Conservation (phyloP, 345 rosid genomes). For the Pelargonium nanum region DNA sequence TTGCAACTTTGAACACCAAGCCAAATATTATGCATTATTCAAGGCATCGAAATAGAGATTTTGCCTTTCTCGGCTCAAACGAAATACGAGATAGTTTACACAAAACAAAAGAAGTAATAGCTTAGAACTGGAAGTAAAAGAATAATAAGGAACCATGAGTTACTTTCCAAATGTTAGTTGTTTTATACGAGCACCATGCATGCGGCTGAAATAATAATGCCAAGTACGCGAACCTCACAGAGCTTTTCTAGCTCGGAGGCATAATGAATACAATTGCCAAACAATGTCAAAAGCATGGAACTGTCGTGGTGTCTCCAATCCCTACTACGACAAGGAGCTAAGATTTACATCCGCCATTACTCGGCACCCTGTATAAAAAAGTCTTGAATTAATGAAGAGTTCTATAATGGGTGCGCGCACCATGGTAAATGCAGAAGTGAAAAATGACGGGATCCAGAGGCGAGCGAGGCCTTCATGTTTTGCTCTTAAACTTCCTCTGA, state of each 20-base stretch:
- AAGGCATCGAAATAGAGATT: too few species aligned
- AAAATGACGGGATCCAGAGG: neutral
- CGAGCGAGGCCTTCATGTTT: constrained; percentile 25
- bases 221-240: constrained; percentile 24
- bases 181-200: constrained; percentile 5
- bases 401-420: too few species aligned
- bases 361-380: constrained; percentile 1
- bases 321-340: constrained; percentile 16
- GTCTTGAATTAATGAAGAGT: neutral
- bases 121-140: too few species aligned
- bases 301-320: constrained; percentile 15
- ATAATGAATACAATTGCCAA: constrained; percentile 20
- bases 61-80: too few species aligned
- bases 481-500: constrained; percentile 83
- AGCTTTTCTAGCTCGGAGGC: constrained; percentile 36
- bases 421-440: neutral
- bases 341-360: too few species aligned
- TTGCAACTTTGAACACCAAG: too few species aligned
- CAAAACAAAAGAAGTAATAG: too few species aligned
- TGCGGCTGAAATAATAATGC: constrained; percentile 13
- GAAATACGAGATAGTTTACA: too few species aligned
- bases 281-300: constrained; percentile 15
- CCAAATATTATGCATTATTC: too few species aligned
- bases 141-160: too few species aligned
- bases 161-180: neutral